These are phyloP conservation scores for Kalmusia sp. DNA, from an alignment of 2,329 filamentous ascomycete species.

Conservation along the genomic window DNA sequence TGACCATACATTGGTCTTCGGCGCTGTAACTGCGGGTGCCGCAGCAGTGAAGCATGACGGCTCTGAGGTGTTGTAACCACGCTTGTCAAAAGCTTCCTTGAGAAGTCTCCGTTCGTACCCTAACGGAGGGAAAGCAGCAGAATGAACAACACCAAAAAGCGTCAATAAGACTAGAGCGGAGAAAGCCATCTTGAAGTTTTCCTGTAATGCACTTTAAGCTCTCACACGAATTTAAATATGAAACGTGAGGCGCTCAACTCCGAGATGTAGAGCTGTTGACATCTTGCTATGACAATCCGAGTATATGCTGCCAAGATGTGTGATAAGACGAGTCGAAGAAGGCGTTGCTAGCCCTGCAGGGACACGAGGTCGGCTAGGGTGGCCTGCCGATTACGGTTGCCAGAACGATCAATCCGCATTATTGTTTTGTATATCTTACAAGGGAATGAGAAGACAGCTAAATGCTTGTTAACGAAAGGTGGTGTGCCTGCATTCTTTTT, in stretches of 20 bases:
- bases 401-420: too few relatives aligned
- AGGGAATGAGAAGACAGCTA: too few relatives aligned
- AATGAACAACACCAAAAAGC: neutral
- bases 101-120: constrained; percentile 30
- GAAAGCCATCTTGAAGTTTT: too few relatives aligned
- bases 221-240: constrained; percentile 11
- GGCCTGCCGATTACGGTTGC: neutral
- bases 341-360: neutral
- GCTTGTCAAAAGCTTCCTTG: constrained; percentile 25
- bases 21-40: constrained; percentile 34
- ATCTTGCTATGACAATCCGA: constrained; percentile 5
- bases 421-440: too few relatives aligned
- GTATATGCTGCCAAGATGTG: neutral
- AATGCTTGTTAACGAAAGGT: too few relatives aligned
- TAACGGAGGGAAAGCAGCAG: constrained; percentile 24
- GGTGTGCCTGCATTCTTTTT: too few relatives aligned
- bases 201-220: too few relatives aligned
- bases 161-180: neutral
- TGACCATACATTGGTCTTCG: constrained; percentile 52
- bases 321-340: neutral
- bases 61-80: constrained; percentile 17
- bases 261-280: constrained; percentile 3
- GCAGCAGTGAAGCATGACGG: constrained; percentile 20
- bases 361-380: neutral
- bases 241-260: neutral